Evolutionary conservation across 192 early-diverging fungal genomes (phyloP), one percentile per base, ranked within the genome.

Genomic region (Chytriomyces confervae): DNA sequence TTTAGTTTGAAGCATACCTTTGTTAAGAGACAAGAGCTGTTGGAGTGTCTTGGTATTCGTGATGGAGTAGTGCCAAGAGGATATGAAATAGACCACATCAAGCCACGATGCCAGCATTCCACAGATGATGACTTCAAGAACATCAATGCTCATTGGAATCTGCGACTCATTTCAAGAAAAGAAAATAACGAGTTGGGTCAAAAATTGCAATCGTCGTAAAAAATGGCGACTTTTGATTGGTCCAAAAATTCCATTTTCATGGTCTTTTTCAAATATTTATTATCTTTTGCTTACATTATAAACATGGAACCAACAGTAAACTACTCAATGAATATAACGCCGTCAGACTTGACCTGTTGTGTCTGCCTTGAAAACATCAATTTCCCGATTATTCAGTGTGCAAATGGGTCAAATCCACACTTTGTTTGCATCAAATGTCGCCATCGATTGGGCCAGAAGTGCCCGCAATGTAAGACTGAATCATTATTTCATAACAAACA

Each of bases 81-180:
- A 57, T 65, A 13, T 69, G 67, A 69, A 24, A 69, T 48, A 18
- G 67, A 69, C 44, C 67, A 69, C 44, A 69, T 69, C n/a, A n/a
- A 5, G 44, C 23, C 67, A 18, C 27, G 29, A 69, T 69, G 23
- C 16, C 13, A 69, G 1, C 67, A 69, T 69, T 2, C 46, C 29
- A 69, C 67, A 2, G 67, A 69, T 48, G 67, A 48, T 5, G 67
- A 69, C 47, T 48, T 69, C 44, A 29, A 47, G 67, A 69, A 69
- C 5, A 69, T 69, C 24, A 49, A 48, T 69, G 1, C 67, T 13
- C 5, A 49, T 48, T 69, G 67, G 67, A 69, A 69, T 24, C 11
- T 69, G 47, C 1, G 5, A 6, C 44, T 69, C 2, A 69, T 69
- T 69, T 69, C 24, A 2, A 69, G 67, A 46, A 69, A 43, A 2